A percentile compares a stretch with the other conserved stretches of the same genome.
phyloP scores from a whole-genome alignment of 176 grass and related monocot genomes.

The Pontederia paniculata region DNA sequence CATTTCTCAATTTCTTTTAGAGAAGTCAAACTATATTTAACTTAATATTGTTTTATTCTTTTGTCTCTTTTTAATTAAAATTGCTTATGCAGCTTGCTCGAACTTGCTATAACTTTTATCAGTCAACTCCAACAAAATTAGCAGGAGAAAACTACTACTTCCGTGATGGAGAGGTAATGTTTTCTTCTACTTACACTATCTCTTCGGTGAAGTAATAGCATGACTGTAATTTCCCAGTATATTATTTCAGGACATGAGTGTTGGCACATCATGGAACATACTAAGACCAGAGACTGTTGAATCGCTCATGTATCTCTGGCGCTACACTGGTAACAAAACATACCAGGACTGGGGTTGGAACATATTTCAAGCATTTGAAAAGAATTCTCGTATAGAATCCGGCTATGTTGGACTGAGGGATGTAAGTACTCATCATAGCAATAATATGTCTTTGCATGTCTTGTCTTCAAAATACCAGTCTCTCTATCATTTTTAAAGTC shows the following conservation, averaged over 20 bases:
- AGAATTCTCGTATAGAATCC: slow-evolving; percentile 81
- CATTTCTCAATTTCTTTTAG: too few relatives aligned
- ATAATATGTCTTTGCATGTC: background rate
- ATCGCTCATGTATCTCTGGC: slow-evolving; percentile 91
- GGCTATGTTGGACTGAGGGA: slow-evolving; percentile 91
- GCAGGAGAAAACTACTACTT: slow-evolving; percentile 96
- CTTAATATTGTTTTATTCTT: background rate
- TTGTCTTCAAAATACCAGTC: background rate
- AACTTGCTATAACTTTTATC: slow-evolving; percentile 99
- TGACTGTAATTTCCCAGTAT: slow-evolving; percentile 8
- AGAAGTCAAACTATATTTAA: background rate
- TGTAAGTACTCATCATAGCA: slow-evolving; percentile 39
- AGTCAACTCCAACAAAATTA: slow-evolving; percentile 86
- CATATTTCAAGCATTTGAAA: slow-evolving; percentile 99
- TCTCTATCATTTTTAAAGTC: too few relatives aligned
- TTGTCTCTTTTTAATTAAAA: background rate
- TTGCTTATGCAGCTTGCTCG: slow-evolving; percentile 49
- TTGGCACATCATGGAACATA: slow-evolving; percentile 99
- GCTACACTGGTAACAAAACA: slow-evolving; percentile 87
- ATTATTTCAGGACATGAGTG: slow-evolving; percentile 71
- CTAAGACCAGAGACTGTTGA: slow-evolving; percentile 95
- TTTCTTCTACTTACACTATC: slow-evolving; percentile 3
- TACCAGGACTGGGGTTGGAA: slow-evolving; percentile 99
- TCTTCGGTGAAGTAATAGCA: slow-evolving; percentile 5
- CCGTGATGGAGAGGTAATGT: slow-evolving; percentile 47